These are phyloP conservation scores for Trametes sp. DNA, from an alignment of 1,284 basidiomycete genomes.

Conservation along the genomic window DNA sequence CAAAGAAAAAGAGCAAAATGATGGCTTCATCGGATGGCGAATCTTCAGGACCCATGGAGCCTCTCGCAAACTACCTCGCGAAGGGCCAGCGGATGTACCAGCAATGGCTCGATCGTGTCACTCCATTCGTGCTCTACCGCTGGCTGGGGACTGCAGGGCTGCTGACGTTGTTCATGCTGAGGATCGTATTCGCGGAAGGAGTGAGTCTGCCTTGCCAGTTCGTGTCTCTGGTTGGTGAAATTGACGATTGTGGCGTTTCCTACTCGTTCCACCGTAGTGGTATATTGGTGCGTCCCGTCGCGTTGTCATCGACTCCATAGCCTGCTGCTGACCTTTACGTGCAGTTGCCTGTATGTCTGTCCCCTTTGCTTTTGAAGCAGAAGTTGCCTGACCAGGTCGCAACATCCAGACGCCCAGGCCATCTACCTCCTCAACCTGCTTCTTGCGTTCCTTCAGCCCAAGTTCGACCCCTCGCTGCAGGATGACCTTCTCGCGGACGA, in stretches of 20 bases:
- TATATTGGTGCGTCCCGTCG: conserved; percentile 76
- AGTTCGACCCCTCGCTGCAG: conserved; percentile 95
- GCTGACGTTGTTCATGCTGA: conserved; percentile 81
- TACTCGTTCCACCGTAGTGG: conserved; percentile 64
- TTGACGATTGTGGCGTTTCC: neutral
- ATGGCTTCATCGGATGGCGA: conserved; percentile 50
- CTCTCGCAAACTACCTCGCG: conserved; percentile 56
- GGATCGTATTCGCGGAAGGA: conserved; percentile 91
- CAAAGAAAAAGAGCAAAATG: conserved; percentile 39
- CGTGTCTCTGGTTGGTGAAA: neutral
- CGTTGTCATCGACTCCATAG: neutral
- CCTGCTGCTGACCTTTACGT: conserved; percentile 7
- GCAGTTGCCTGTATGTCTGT: conserved; percentile 73
- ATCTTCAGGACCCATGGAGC: conserved; percentile 59
- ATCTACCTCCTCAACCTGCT: conserved; percentile 95
- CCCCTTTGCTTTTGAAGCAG: neutral
- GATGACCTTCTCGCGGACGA: conserved; percentile 94
- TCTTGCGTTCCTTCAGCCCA: conserved; percentile 89
- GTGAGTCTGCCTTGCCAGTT: conserved; percentile 65
- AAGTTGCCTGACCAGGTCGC: conserved; percentile 2
- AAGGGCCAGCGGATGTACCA: conserved; percentile 79
- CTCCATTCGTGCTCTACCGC: conserved; percentile 87
- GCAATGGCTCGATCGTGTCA: conserved; percentile 87
- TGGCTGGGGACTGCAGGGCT: conserved; percentile 87
- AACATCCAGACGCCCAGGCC: conserved; percentile 78